phyloP scores from a whole-genome alignment of 2,329 filamentous ascomycete species.

The Microdochium bolleyi region DNA sequence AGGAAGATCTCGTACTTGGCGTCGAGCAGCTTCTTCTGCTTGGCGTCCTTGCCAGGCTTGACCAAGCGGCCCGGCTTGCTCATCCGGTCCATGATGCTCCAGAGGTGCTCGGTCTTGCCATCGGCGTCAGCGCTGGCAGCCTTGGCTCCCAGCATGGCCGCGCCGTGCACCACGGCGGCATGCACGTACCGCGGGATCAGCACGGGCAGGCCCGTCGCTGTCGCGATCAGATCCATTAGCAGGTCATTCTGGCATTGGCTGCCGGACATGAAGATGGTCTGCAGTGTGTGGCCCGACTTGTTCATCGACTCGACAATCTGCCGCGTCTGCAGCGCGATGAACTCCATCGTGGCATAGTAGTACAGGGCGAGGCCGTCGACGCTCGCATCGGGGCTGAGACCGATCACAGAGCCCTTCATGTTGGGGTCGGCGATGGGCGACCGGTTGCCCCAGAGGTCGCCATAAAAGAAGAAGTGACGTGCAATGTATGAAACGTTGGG shows the following conservation, averaged over 20 bases:
- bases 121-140: constrained; percentile 76
- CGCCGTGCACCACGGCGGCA: constrained; percentile 94
- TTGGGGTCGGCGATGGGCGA: constrained; percentile 86
- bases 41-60: constrained; percentile 60
- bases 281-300: constrained; percentile 75
- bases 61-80: constrained; percentile 87
- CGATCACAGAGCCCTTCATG: constrained; percentile 88
- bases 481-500: constrained; percentile 79
- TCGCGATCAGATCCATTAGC: constrained; percentile 85
- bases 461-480: constrained; percentile 97
- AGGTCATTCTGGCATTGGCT: constrained; percentile 95
- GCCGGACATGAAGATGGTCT: constrained; percentile 96
- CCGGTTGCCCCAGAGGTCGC: constrained; percentile 93
- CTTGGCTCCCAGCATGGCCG: constrained; percentile 95
- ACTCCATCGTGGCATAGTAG: constrained; percentile 96
- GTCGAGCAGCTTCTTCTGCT: constrained; percentile 71
- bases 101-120: constrained; percentile 77
- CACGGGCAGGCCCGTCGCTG: constrained; percentile 85
- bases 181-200: constrained; percentile 90
- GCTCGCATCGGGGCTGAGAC: constrained; percentile 78
- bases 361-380: constrained; percentile 81
- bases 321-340: constrained; percentile 92
- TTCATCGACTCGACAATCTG: constrained; percentile 97
- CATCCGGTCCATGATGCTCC: constrained; percentile 97
- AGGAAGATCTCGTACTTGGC: constrained; percentile 96